These are phyloP conservation scores for Cyclocybe cylindracea DNA, from an alignment of 768 basidiomycete species.

Conservation along the genomic window DNA sequence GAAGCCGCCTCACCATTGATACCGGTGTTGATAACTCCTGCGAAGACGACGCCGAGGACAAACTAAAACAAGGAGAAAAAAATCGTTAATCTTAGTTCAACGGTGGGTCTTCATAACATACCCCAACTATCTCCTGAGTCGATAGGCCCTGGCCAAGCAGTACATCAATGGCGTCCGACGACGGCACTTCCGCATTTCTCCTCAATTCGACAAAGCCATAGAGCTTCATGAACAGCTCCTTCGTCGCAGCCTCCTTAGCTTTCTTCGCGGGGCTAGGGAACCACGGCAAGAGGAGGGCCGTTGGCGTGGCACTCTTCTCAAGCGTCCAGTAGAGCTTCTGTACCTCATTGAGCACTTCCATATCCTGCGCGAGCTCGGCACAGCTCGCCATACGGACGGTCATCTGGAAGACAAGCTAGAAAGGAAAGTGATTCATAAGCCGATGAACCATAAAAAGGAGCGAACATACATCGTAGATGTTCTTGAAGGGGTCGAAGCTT, in stretches of 20 bases:
- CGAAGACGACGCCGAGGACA: conserved; percentile 33
- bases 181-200: conserved; percentile 22
- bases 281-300: conserved; percentile 34
- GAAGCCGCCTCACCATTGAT: conserved; percentile 28
- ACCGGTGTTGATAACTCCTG: conserved; percentile 36
- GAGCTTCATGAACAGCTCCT: conserved; percentile 27
- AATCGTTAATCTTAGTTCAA: neutral
- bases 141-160: conserved; percentile 30
- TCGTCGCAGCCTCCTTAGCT: conserved; percentile 29
- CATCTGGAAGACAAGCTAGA: conserved; percentile 38
- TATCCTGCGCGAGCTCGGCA: conserved; percentile 31
- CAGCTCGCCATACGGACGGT: conserved; percentile 38
- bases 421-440: neutral
- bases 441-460: neutral
- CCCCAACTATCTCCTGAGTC: conserved; percentile 26
- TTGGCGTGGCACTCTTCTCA: conserved; percentile 37
- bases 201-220: conserved; percentile 28
- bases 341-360: conserved; percentile 20
- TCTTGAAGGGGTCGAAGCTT: conserved; percentile 31
- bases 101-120: conserved; percentile 9
- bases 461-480: conserved; percentile 29
- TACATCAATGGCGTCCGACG: conserved; percentile 35
- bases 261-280: conserved; percentile 33
- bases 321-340: conserved; percentile 27
- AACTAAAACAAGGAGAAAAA: conserved; percentile 19